Base-by-base conservation (phyloP, 345 rosid species). In the Moricandia moricandioides region DNA sequence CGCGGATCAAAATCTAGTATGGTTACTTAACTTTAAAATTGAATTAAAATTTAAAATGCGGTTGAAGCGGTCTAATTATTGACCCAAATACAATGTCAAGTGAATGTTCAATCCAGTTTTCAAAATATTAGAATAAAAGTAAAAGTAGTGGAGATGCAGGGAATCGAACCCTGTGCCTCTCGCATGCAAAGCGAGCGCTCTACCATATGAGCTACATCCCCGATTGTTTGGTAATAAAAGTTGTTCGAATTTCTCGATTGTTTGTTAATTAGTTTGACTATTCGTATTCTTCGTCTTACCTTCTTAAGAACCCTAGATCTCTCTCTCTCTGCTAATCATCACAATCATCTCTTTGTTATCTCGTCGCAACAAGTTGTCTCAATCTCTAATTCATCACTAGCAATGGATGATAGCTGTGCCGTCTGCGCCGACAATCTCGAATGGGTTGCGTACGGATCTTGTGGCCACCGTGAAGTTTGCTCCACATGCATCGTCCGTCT, bases 131-230 rank as follows among this genome's bases (percentile, higher is more conserved):
- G 2, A 21, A 58, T 0, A 7, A 3, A 0, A 3, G 0, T 0
- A 11, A 1, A 4, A 21, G 2, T 0, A 21, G 0, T 76, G 80
- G 76, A 77, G 76, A 70, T 57, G 67, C 80, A 70, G 71, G 67
- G 71, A 65, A 77, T 77, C 76, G 80, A 77, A 77, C 80, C 80
- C 80, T 65, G 76, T 70, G 86, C 91, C 96, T 91, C 96, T 82
- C 93, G 89, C 93, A 89, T 89, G 93, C 97, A 86, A 91, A 85
- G 93, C 93, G 86, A 83, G 90, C 93, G 93, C 96, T 89, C 87
- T 84, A 89, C 97, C 96, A 88, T 84, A 40, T 70, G 80, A 77
- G 80, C 80, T 77, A 70, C 76, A 70, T 70, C 76, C 74, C 79
- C 77, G 0, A 12, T 39, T 39, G 24, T 2, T 21, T 21, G 24